Evolutionary conservation across 169 alveolate genomes (phyloP).

Genomic region (Cytauxzoon felis): DNA sequence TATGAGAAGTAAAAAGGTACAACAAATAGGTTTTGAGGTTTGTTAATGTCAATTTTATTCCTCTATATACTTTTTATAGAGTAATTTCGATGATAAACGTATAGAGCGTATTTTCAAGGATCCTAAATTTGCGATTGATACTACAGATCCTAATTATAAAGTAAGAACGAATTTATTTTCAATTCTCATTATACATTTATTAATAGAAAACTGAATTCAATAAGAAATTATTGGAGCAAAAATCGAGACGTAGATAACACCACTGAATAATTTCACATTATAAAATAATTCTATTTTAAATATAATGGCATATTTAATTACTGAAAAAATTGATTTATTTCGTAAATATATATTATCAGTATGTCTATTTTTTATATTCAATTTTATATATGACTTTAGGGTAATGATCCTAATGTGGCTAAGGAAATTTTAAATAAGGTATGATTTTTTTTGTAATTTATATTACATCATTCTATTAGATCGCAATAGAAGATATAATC

Average conservation of each 20-base stretch:
- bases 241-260: constrained; percentile 20
- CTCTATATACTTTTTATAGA: constrained; percentile 1
- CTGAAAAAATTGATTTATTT: background rate
- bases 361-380: constrained; percentile 1
- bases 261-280: background rate
- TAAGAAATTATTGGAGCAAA: constrained; percentile 29
- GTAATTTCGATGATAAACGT: constrained; percentile 70
- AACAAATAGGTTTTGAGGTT: constrained; percentile 53
- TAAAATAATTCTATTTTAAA: background rate
- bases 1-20: constrained; percentile 17
- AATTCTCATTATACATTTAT: background rate
- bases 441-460: background rate
- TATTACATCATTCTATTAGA: background rate
- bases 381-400: constrained; percentile 17
- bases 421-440: constrained; percentile 36
- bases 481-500: constrained; percentile 34
- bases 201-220: constrained; percentile 55
- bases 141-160: constrained; percentile 83
- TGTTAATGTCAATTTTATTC: background rate
- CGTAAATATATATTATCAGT: constrained; percentile 52
- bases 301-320: constrained; percentile 1
- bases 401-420: constrained; percentile 29
- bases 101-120: constrained; percentile 73
- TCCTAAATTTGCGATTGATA: constrained; percentile 82
- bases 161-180: constrained; percentile 48